Evolutionary conservation across 306 rosid species (phyloP), one percentile per base, ranked within the genome.

Genomic region (Arachis hypogaea): DNA sequence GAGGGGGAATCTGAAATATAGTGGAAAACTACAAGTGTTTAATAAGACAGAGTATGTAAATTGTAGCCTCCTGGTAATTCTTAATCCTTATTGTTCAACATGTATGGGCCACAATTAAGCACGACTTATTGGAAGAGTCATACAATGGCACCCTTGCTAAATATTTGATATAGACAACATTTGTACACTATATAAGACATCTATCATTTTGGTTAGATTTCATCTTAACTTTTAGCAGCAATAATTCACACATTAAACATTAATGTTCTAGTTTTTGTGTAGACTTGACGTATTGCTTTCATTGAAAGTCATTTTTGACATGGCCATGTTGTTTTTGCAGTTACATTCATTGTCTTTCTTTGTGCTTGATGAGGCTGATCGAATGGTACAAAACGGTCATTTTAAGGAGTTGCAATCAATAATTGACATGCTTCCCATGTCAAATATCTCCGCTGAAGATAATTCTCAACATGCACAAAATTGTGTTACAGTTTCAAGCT

Each of bases 301-400:
- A 28, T 76, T 30, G 65, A 46, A 77, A 14, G 16, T 57, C 9
- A 50, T n/a, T 79, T 81, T 71, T 73, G 7, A 81, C 55, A 45
- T 58, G 2, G 45, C 59, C 66, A 59, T 74, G 68, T 77, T 69
- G 73, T 82, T 83, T 83, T 83, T 88, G 83, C 90, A 94, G 99
- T 83, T 92, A 73, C 97, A 94, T 80, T 87, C 89, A 1, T 44
- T 94, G 89, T 94, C 97, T 66, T 94, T 92, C 78, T 92, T 94
- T 82, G 97, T 94, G 76, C 87, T 94, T 72, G 99, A 94, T 18
- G 99, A 94, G 87, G 99, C 99, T 78, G 97, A 94, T 86, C 88
- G 95, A 66, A 94, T 94, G 99, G 85, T 92, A 73, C 89, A 94
- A 81, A 84, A 77, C 71, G 99, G 97, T 36, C 97, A 94, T 84